These are phyloP conservation scores for Primulina eburnea DNA, from an alignment of 257 asterid genomes.

Conservation along the genomic window DNA sequence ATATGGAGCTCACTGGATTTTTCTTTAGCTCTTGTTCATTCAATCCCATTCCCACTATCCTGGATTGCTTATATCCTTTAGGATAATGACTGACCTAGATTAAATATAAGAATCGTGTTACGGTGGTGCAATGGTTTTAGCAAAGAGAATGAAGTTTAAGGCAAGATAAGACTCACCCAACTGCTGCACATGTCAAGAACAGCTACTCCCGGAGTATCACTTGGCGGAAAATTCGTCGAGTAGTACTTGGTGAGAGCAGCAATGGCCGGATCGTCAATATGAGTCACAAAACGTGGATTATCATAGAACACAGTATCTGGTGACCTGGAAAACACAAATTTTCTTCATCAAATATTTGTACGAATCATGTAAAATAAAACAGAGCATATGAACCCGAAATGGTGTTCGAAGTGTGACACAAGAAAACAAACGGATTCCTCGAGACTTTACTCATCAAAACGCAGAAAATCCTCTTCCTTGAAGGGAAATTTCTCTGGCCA, in stretches of 20 bases:
- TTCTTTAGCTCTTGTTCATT: slow-evolving; percentile 83
- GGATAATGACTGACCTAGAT: slow-evolving; percentile 96
- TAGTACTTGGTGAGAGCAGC: slow-evolving; percentile 82
- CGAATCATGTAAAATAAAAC: background rate
- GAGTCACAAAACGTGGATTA: slow-evolving; percentile 88
- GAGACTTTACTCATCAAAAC: slow-evolving; percentile 77
- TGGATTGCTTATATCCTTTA: slow-evolving; percentile 77
- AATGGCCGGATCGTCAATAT: slow-evolving; percentile 93
- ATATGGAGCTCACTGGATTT: slow-evolving; percentile 64
- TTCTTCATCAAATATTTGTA: background rate
- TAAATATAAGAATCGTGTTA: slow-evolving; percentile 26
- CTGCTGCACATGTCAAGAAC: slow-evolving; percentile 96
- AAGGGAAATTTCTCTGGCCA: slow-evolving; percentile 97
- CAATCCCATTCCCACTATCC: slow-evolving; percentile 87
- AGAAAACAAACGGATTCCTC: no score
- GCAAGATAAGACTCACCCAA: slow-evolving; percentile 56
- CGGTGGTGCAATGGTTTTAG: slow-evolving; percentile 3
- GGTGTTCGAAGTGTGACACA: background rate
- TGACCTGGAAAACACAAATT: slow-evolving; percentile 49
- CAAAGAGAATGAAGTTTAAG: slow-evolving; percentile 3
- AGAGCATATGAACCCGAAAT: background rate
- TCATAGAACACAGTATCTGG: slow-evolving; percentile 78
- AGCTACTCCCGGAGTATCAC: slow-evolving; percentile 78
- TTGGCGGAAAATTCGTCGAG: slow-evolving; percentile 70
- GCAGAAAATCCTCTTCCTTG: slow-evolving; percentile 89